Evolutionary conservation across 176 grass and related monocot genomes (phyloP), one percentile per base, ranked within the genome.

Genomic region (Triticum dicoccoides): DNA sequence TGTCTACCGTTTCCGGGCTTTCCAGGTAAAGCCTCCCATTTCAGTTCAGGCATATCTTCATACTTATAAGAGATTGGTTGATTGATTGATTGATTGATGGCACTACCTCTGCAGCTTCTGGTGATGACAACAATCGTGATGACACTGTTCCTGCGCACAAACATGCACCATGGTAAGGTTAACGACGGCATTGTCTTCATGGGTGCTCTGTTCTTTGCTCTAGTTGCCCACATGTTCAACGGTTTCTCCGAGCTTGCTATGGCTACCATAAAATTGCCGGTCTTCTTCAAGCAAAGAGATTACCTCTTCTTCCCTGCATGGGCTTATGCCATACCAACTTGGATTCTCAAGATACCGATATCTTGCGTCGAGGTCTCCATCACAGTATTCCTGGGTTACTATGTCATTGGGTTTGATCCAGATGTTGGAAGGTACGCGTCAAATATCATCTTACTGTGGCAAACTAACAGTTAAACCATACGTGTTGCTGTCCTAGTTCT

Each of bases 241-340:
- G 93, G 93, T 32, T 92, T 95, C 80, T 88, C 93, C 1, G 93
- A 95, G 76, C 76, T 95, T 10, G 90, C 93, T 24, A 84, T 95
- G 86, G 92, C 90, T 61, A 86, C 85, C 66, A 84, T 92, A 34
- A 95, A 95, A 77, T 72, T 95, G 65, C 93, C 93, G 1, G 88
- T 95, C 44, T 95, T 95, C 84, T 95, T 89, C 86, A 95, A 95
- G 80, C 93, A 95, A 87, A 87, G 90, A 30, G 93, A 92, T 72
- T 88, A 80, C 78, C 90, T 90, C 79, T 95, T 95, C 80, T 92
- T 88, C 65, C 93, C 93, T 8, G 56, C 90, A 62, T 95, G 93
- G 93, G 82, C 88, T 21, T 95, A 95, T 37, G 62, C 90, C 27
- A 45, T 95, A 69, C 93, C 93, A 7, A 86, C 86, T 42, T 95